Percentiles rank a stretch among this genome's conserved stretches.
phyloP scores from a whole-genome alignment of 2,329 filamentous ascomycete species.

The Fusarium verrucosum region DNA sequence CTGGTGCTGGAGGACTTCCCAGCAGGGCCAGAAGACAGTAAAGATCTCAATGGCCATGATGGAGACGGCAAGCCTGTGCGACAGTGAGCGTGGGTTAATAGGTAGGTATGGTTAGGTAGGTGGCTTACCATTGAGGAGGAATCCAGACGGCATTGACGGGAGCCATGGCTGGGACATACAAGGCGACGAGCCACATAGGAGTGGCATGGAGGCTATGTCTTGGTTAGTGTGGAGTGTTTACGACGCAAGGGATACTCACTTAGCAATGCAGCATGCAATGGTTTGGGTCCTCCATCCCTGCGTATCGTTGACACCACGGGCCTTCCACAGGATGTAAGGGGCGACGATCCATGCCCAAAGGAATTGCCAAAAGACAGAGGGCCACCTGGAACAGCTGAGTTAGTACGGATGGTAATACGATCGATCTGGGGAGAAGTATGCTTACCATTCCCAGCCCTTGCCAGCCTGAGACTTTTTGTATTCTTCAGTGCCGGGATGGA shows the following conservation, averaged over 20 bases:
- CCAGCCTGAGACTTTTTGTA: constrained; percentile 58
- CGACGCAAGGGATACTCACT: constrained; percentile 47
- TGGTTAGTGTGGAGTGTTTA: constrained; percentile 7
- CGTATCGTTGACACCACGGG: constrained; percentile 69
- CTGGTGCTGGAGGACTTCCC: constrained; percentile 61
- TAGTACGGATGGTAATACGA: not conserved
- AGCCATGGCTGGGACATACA: constrained; percentile 61
- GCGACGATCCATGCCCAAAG: constrained; percentile 71
- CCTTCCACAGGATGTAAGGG: constrained; percentile 68
- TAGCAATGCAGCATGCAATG: constrained; percentile 59
- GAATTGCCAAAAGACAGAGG: constrained; percentile 71
- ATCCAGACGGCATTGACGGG: constrained; percentile 64
- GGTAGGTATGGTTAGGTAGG: not conserved
- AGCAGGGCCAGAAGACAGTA: constrained; percentile 70
- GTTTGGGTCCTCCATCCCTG: constrained; percentile 74
- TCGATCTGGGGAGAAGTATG: not conserved
- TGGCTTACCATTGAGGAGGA: constrained; percentile 68
- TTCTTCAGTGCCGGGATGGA: constrained; percentile 60
- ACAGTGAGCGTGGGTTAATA: not conserved
- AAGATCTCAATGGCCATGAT: constrained; percentile 71
- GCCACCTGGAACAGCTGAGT: constrained; percentile 57
- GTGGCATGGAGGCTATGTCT: constrained; percentile 66
- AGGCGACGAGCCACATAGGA: constrained; percentile 72
- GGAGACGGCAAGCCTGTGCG: constrained; percentile 63
- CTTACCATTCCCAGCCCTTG: constrained; percentile 72